Evolutionary conservation across 2,329 filamentous ascomycete species (phyloP).

Genomic region (Geosmithia flava): DNA sequence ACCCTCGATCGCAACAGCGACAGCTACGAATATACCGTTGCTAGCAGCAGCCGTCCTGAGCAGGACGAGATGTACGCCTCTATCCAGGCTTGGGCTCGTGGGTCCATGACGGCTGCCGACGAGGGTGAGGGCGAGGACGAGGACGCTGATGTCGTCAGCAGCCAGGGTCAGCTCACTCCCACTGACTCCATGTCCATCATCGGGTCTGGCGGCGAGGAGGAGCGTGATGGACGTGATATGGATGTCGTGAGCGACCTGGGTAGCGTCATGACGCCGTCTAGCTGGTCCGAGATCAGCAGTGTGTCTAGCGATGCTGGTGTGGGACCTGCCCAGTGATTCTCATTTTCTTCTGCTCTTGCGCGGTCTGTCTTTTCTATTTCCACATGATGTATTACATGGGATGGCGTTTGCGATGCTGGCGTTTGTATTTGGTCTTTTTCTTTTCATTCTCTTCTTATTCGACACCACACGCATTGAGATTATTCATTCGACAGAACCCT

Average conservation of each 20-base stretch:
- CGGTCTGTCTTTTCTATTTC: neutral
- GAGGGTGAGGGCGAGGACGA: constrained; percentile 17
- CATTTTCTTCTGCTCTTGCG: neutral
- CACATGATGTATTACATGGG: no score
- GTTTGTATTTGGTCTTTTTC: no score
- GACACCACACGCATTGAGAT: no score
- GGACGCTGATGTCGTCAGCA: constrained; percentile 18
- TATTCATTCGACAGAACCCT: no score
- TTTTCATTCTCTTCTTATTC: no score
- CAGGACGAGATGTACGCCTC: constrained; percentile 42
- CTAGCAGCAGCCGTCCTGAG: constrained; percentile 37
- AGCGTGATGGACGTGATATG: constrained; percentile 20
- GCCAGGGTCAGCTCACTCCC: constrained; percentile 44
- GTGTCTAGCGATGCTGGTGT: constrained; percentile 43
- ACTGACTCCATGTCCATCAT: constrained; percentile 44
- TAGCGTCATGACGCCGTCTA: constrained; percentile 45
- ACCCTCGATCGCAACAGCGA: constrained; percentile 25
- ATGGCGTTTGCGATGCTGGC: no score
- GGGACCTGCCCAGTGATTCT: neutral
- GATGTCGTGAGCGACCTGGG: constrained; percentile 47
- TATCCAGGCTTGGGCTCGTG: constrained; percentile 54
- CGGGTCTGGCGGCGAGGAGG: constrained; percentile 25
- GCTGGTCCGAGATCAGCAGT: constrained; percentile 55
- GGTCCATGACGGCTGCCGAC: constrained; percentile 13
- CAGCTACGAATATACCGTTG: neutral